Evolutionary conservation across 2,329 filamentous ascomycete genomes (phyloP).

Genomic region (Penicillium psychrosexuale): DNA sequence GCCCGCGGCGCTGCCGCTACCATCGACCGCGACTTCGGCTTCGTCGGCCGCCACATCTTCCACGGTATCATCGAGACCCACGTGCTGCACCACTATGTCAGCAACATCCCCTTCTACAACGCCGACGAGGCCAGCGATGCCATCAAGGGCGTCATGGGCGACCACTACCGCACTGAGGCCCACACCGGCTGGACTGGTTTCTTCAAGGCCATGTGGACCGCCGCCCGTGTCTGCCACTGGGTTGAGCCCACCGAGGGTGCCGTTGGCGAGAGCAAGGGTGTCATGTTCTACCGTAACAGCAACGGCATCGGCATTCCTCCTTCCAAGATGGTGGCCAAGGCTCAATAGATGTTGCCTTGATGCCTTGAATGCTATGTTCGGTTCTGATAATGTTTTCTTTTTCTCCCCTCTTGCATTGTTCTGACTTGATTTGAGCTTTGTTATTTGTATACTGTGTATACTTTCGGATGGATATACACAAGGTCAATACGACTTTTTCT

Average conservation of each 20-base stretch:
- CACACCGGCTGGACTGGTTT: constrained; percentile 77
- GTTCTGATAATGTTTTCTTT: background rate
- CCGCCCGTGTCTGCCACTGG: constrained; percentile 88
- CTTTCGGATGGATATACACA: background rate
- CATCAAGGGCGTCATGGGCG: constrained; percentile 92
- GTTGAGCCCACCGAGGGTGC: constrained; percentile 87
- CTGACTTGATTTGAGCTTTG: background rate
- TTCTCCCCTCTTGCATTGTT: background rate
- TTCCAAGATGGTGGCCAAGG: constrained; percentile 37
- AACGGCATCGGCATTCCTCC: constrained; percentile 75
- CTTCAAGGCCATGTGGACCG: constrained; percentile 75
- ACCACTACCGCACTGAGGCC: constrained; percentile 85
- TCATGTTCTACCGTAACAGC: constrained; percentile 92
- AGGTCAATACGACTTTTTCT: background rate
- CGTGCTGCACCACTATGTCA: constrained; percentile 96
- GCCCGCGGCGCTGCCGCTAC: constrained; percentile 90
- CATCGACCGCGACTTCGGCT: constrained; percentile 95
- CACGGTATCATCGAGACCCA: constrained; percentile 98
- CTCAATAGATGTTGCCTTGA: background rate
- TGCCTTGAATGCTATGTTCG: background rate
- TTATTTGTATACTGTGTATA: background rate
- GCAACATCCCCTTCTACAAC: constrained; percentile 93
- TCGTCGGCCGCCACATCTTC: constrained; percentile 83
- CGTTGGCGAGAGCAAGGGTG: constrained; percentile 73
- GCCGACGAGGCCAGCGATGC: constrained; percentile 92